Percentiles rank a stretch among this genome's conserved stretches.
These are phyloP conservation scores for Fusarium algeriense DNA, from an alignment of 2,329 filamentous ascomycete species.

Conservation along the genomic window DNA sequence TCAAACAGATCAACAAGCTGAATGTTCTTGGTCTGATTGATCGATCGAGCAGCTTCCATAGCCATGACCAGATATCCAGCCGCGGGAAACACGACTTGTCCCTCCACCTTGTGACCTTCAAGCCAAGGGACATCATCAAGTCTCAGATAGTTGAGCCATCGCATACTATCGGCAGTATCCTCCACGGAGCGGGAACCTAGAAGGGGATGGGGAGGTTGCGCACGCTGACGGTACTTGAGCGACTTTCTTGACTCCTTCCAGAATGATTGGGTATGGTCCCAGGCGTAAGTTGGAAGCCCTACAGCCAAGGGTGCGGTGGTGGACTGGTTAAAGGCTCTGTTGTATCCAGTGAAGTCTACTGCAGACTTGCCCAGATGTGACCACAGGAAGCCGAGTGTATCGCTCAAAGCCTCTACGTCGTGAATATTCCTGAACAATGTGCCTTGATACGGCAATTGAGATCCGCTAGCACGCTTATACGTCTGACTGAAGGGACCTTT, in stretches of 20 bases:
- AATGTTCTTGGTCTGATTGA: background rate
- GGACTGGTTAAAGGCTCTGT: background rate
- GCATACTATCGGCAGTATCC: slow-evolving; percentile 19
- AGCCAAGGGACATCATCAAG: slow-evolving; percentile 54
- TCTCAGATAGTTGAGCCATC: slow-evolving; percentile 46
- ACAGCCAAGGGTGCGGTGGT: slow-evolving; percentile 37
- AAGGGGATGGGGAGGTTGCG: background rate
- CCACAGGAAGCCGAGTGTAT: slow-evolving; percentile 37
- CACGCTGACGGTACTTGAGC: background rate
- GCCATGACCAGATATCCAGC: slow-evolving; percentile 55
- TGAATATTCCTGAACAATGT: slow-evolving; percentile 31
- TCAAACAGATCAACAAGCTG: slow-evolving; percentile 2
- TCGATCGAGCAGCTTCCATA: slow-evolving; percentile 46
- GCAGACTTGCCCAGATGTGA: background rate
- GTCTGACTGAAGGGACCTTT: slow-evolving; percentile 61
- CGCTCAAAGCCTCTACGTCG: slow-evolving; percentile 29
- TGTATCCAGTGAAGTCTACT: background rate
- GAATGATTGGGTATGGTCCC: slow-evolving; percentile 15
- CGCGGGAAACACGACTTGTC: slow-evolving; percentile 55
- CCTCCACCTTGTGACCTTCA: slow-evolving; percentile 51
- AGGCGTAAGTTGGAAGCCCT: slow-evolving; percentile 11
- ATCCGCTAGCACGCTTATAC: background rate
- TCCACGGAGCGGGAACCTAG: background rate
- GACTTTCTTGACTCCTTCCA: slow-evolving; percentile 13
- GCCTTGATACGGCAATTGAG: slow-evolving; percentile 15